A percentile compares a stretch with the other conserved stretches of the same genome.
Conservation (phyloP, 148 eudicot species). For the Gaultheria prostrata region DNA sequence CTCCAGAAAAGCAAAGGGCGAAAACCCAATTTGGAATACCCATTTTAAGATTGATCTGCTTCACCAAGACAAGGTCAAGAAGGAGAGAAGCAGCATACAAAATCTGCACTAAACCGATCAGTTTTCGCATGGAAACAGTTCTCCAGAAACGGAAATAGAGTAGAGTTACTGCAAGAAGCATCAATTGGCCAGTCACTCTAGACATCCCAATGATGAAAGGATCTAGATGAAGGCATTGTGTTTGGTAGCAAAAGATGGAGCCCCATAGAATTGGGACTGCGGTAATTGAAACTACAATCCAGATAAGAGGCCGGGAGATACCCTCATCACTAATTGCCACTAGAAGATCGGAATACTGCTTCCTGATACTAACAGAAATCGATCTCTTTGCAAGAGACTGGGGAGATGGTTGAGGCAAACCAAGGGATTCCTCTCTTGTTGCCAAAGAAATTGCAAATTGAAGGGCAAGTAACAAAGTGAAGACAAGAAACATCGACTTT, state of each 20-base stretch:
- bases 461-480: constrained; percentile 46
- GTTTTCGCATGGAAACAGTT: constrained; percentile 52
- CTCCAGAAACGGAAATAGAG: constrained; percentile 64
- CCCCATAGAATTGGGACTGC: constrained; percentile 80
- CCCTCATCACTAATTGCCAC: constrained; percentile 47
- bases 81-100: constrained; percentile 72
- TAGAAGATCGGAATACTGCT: constrained; percentile 58
- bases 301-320: constrained; percentile 54
- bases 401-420: constrained; percentile 39
- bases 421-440: constrained; percentile 62
- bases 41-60: constrained; percentile 51
- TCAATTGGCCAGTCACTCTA: constrained; percentile 62
- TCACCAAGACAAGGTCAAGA: constrained; percentile 68
- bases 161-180: constrained; percentile 53
- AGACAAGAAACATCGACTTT: constrained; percentile 45
- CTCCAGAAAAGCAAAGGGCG: constrained; percentile 72
- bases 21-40: constrained; percentile 68
- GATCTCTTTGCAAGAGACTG: constrained; percentile 18
- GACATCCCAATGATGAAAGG: constrained; percentile 82
- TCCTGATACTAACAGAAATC: constrained; percentile 35
- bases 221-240: constrained; percentile 64
- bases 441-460: constrained; percentile 49
- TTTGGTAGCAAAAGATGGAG: constrained; percentile 85
- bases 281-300: constrained; percentile 69
- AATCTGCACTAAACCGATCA: constrained; percentile 47